phyloP scores from a whole-genome alignment of 2,329 filamentous ascomycete species.

The Pleoardoris graminearum region DNA sequence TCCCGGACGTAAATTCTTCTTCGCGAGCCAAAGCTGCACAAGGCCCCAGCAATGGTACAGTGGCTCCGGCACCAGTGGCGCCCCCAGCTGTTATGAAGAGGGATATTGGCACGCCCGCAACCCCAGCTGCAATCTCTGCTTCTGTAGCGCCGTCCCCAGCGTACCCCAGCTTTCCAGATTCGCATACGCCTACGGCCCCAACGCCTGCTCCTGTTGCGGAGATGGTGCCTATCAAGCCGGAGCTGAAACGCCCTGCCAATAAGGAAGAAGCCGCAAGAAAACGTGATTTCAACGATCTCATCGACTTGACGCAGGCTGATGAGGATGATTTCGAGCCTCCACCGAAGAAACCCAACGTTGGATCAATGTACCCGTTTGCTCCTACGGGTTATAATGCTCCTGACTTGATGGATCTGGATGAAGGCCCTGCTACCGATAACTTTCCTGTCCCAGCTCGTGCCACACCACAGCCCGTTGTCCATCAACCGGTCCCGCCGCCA shows the following conservation, averaged over 20 bases:
- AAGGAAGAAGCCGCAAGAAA: slow-evolving; percentile 62
- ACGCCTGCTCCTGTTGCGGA: slow-evolving; percentile 33
- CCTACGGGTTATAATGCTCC: slow-evolving; percentile 14
- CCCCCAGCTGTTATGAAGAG: slow-evolving; percentile 27
- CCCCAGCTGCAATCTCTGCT: slow-evolving; percentile 19
- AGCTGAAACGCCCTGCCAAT: slow-evolving; percentile 45
- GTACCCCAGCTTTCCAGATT: not conserved
- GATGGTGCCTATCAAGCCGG: slow-evolving; percentile 35
- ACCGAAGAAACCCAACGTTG: slow-evolving; percentile 34
- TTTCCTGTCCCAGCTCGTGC: slow-evolving; percentile 25
- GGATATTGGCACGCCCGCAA: slow-evolving; percentile 20
- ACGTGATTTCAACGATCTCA: slow-evolving; percentile 57
- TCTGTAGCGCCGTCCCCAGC: slow-evolving; percentile 21
- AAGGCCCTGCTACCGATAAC: slow-evolving; percentile 18
- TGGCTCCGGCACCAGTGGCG: slow-evolving; percentile 18
- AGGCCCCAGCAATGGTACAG: slow-evolving; percentile 13
- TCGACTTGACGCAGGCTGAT: slow-evolving; percentile 57
- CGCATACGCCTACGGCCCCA: slow-evolving; percentile 11
- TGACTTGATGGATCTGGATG: slow-evolving; percentile 20
- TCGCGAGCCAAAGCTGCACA: slow-evolving; percentile 21
- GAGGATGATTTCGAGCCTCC: slow-evolving; percentile 46
- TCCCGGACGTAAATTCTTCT: slow-evolving; percentile 47
- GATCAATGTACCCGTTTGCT: slow-evolving; percentile 15
- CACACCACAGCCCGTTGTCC: slow-evolving; percentile 12
- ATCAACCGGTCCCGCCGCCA: slow-evolving; percentile 11